These are phyloP conservation scores for Dianthus caryophyllus DNA, from an alignment of 148 eudicot genomes.

Conservation along the genomic window DNA sequence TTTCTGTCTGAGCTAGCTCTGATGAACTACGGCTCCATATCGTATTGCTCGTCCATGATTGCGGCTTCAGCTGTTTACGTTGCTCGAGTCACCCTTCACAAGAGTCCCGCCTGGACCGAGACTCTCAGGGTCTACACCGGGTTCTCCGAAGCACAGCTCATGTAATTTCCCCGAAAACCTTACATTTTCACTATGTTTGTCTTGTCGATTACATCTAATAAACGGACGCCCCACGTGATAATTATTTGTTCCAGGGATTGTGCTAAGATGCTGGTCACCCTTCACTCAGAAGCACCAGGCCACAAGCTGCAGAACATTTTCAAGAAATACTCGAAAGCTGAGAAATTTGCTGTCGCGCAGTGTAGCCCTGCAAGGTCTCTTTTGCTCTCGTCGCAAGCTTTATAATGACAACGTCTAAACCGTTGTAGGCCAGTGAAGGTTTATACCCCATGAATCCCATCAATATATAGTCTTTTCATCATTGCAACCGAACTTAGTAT, in stretches of 20 bases:
- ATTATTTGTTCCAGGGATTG: slow-evolving; percentile 43
- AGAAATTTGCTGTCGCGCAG: slow-evolving; percentile 51
- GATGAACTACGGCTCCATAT: slow-evolving; percentile 46
- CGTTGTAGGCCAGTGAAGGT: too few species aligned
- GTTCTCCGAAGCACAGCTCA: slow-evolving; percentile 53
- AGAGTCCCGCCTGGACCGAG: slow-evolving; percentile 65
- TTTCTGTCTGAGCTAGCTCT: slow-evolving; percentile 71
- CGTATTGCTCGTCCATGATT: slow-evolving; percentile 60
- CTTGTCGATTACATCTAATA: not conserved
- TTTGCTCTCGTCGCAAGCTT: slow-evolving; percentile 3
- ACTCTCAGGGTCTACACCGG: slow-evolving; percentile 69
- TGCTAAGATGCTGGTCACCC: slow-evolving; percentile 53
- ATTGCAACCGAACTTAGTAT: too few species aligned
- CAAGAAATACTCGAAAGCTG: slow-evolving; percentile 54
- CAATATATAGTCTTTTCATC: too few species aligned
- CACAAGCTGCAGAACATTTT: slow-evolving; percentile 50
- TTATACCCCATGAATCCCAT: too few species aligned
- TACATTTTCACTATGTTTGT: not conserved
- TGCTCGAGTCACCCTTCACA: slow-evolving; percentile 58
- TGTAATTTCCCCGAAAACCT: slow-evolving; percentile 31
- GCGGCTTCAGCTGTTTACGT: slow-evolving; percentile 87
- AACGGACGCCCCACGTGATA: too few species aligned
- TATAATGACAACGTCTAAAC: not conserved
- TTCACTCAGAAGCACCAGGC: slow-evolving; percentile 48
- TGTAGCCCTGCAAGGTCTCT: slow-evolving; percentile 41